Evolutionary conservation across 2,329 filamentous ascomycete species (phyloP).

Genomic region (Colletotrichum zoysiae): DNA sequence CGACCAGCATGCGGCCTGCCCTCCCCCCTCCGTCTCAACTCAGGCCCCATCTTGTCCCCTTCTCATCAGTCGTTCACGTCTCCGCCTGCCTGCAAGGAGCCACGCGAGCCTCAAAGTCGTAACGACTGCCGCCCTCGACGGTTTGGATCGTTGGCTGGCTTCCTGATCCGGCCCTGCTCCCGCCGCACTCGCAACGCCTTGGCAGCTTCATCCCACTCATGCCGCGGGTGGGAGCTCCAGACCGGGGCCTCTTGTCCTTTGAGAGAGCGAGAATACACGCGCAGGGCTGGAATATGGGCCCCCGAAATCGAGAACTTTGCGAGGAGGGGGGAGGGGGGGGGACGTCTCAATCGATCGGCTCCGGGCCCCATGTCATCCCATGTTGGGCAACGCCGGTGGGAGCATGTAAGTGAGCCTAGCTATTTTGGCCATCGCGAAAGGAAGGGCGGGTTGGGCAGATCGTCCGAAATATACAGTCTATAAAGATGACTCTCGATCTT

Average conservation of each 20-base stretch:
- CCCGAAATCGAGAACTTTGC: slow-evolving; percentile 5
- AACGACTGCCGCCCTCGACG: slow-evolving; percentile 20
- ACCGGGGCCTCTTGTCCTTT: background rate
- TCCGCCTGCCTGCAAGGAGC: slow-evolving; percentile 1
- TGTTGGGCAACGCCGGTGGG: background rate
- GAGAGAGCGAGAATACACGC: background rate
- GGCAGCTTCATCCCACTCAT: slow-evolving; percentile 40
- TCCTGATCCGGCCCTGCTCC: slow-evolving; percentile 22
- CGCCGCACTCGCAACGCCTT: slow-evolving; percentile 37
- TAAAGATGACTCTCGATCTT: slow-evolving; percentile 39
- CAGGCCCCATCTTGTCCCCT: slow-evolving; percentile 11
- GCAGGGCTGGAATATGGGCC: background rate
- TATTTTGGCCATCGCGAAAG: slow-evolving; percentile 9
- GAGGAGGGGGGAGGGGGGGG: background rate
- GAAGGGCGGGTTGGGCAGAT: slow-evolving; percentile 11
- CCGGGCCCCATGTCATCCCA: slow-evolving; percentile 33
- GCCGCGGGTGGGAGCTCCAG: slow-evolving; percentile 23
- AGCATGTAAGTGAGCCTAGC: background rate
- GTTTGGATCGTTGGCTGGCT: slow-evolving; percentile 24
- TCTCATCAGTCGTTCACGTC: background rate
- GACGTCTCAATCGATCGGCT: slow-evolving; percentile 30
- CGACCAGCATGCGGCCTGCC: background rate
- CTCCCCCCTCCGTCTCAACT: slow-evolving; percentile 20
- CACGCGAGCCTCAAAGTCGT: slow-evolving; percentile 31
- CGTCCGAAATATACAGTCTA: slow-evolving; percentile 31